A percentile compares a stretch with the other conserved stretches of the same genome.
Evolutionary conservation across 805 yeast species (phyloP).

Genomic region (Barnettozyma pratensis): DNA sequence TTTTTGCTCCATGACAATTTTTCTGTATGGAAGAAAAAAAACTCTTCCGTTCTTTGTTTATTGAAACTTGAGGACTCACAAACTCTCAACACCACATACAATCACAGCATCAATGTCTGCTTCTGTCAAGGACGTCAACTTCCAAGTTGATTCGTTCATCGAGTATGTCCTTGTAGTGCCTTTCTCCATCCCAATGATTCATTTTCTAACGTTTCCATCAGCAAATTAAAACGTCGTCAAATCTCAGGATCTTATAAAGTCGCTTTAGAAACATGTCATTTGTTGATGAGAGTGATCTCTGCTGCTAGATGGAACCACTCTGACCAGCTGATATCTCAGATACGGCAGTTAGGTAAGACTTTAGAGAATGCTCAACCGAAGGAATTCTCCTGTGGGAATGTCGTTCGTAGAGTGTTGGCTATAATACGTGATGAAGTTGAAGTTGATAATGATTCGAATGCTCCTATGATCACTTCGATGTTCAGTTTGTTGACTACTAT

Average conservation of each 20-base stretch:
- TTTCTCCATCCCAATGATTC: background rate
- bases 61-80: too few species aligned
- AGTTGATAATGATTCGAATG: constrained; percentile 26
- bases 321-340: constrained; percentile 63
- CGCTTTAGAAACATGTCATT: constrained; percentile 83
- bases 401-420: constrained; percentile 83
- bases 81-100: background rate
- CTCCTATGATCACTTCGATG: constrained; percentile 75
- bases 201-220: constrained; percentile 1
- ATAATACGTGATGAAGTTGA: constrained; percentile 76
- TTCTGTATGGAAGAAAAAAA: background rate
- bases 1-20: background rate
- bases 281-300: constrained; percentile 82
- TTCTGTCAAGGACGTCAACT: constrained; percentile 29
- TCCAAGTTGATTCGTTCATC: constrained; percentile 38
- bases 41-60: background rate
- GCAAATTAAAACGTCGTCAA: constrained; percentile 76
- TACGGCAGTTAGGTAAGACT: constrained; percentile 67
- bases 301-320: constrained; percentile 83
- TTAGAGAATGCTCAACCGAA: constrained; percentile 81
- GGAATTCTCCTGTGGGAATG: constrained; percentile 85
- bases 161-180: constrained; percentile 23
- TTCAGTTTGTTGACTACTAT: constrained; percentile 75
- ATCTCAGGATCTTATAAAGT: constrained; percentile 73
- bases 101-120: constrained; percentile 10